Percentiles rank a stretch among this genome's conserved stretches.
Conservation (phyloP, 345 rosid genomes). For the Toxicodendron radicans region DNA sequence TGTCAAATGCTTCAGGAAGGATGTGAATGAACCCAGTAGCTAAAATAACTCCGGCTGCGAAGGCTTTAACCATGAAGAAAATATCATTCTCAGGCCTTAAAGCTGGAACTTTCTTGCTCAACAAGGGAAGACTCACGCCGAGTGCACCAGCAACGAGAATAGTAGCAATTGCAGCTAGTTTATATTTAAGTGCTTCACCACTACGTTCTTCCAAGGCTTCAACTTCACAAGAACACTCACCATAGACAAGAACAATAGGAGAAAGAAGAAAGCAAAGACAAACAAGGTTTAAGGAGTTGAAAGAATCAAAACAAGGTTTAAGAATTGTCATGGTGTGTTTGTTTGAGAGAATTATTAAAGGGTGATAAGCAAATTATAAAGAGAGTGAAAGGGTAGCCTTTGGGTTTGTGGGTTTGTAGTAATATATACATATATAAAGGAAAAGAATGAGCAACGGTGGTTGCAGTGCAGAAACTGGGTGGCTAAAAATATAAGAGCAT, state of each 20-base stretch:
- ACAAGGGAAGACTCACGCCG: conserved; percentile 56
- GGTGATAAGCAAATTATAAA: too few relatives aligned
- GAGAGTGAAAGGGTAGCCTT: not conserved
- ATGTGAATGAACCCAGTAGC: conserved; percentile 70
- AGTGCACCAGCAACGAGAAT: conserved; percentile 53
- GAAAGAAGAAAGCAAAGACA: not conserved
- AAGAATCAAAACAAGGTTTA: conserved; percentile 3
- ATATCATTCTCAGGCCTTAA: conserved; percentile 51
- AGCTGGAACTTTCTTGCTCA: conserved; percentile 32
- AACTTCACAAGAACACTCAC: conserved; percentile 32
- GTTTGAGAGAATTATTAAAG: not conserved
- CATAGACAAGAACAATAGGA: conserved; percentile 1
- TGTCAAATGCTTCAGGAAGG: conserved; percentile 60
- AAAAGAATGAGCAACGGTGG: not conserved
- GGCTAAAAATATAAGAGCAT: conserved; percentile 25
- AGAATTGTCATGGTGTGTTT: conserved; percentile 14
- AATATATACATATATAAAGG: not conserved
- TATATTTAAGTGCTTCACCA: conserved; percentile 36
- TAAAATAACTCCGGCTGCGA: conserved; percentile 67
- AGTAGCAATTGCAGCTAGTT: conserved; percentile 45
- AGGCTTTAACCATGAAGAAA: conserved; percentile 63
- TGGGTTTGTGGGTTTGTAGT: conserved; percentile 2
- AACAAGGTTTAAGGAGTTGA: conserved; percentile 20
- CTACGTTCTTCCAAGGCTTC: not conserved
- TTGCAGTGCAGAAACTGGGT: not conserved